Base-by-base conservation (phyloP, 306 rosid genomes). In the Gillenia trifoliata region DNA sequence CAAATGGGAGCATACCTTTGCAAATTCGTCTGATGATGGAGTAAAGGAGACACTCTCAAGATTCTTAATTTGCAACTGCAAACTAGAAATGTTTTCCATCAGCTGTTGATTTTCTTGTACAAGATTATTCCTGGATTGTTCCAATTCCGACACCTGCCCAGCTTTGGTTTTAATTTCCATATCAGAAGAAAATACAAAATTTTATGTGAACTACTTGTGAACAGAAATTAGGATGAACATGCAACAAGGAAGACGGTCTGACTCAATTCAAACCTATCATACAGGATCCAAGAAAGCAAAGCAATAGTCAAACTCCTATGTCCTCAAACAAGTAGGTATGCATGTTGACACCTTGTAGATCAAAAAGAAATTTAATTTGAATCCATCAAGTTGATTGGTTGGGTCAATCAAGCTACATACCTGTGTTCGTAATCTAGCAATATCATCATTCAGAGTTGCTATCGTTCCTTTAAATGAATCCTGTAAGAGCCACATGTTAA, bases 141-240 rank as follows among this genome's bases (percentile, higher is more conserved):
- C 95, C 87, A 90, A 86, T 84, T 84, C 91, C 79, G 80, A 83
- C 82, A 92, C 93, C 99, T 94, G 99, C 87, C 89, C 86, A 78
- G 85, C 93, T 91, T 91, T 86, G 86, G 81, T 84, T 93, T 91
- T 84, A 90, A 90, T 87, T 83, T 83, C 93, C 88, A 75, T 71
- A 91, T 94, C 90, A 94, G 96, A 89, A 83, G 80, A 85, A 89
- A 80, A 77, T 77, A 79, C 75, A 68, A 65, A 76, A 72, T 55
- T 47, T 81, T 68, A 38, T 65, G 76, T 70, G 76, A 71, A 77
- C 72, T 71, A 74, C 65, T 66, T 75, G 52, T 75, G 77, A 81
- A 79, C 77, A 75, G 60, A 72, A 41, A 71, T 72, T 82, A 76
- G 74, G 61, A 81, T 64, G 52, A 20, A 78, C 40, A 69, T 29